A percentile compares a stretch with the other conserved stretches of the same genome.
Evolutionary conservation across 371 early-diverging fungal genomes (phyloP).

Genomic region (Aphelidium insulamus): DNA sequence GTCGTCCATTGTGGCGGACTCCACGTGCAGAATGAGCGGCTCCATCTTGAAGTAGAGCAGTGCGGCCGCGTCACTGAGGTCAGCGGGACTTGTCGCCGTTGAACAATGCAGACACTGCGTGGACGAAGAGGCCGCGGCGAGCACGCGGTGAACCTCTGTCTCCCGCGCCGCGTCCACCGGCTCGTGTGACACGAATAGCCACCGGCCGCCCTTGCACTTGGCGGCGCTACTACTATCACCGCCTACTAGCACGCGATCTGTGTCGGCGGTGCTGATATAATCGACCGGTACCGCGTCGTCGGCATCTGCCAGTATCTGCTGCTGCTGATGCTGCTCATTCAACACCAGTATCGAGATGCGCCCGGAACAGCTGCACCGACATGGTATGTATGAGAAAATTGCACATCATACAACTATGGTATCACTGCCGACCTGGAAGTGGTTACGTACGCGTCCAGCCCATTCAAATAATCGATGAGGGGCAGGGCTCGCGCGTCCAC

Average conservation of each 20-base stretch:
- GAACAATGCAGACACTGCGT: no score
- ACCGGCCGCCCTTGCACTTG: slow-evolving; percentile 4
- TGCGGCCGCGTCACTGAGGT: no score
- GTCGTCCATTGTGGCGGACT: slow-evolving; percentile 21
- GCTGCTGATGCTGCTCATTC: not conserved
- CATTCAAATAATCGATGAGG: slow-evolving; percentile 22
- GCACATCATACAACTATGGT: slow-evolving; percentile 25
- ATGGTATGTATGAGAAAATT: not conserved
- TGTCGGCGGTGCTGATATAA: slow-evolving; percentile 3
- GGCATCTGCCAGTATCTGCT: slow-evolving; percentile 1
- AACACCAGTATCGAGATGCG: not conserved
- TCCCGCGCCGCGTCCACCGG: slow-evolving; percentile 1
- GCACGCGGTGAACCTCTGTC: slow-evolving; percentile 7
- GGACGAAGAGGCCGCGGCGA: no score
- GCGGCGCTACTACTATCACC: slow-evolving; percentile 10
- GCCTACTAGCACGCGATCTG: slow-evolving; percentile 13
- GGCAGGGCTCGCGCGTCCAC: slow-evolving; percentile 32
- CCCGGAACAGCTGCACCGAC: slow-evolving; percentile 1
- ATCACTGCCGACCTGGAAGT: slow-evolving; percentile 33
- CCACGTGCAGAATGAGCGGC: slow-evolving; percentile 35
- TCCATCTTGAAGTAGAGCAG: slow-evolving; percentile 34
- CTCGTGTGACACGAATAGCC: no score
- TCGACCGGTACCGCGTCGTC: not conserved
- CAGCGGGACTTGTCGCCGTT: no score
- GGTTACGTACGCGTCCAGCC: slow-evolving; percentile 27